Conservation (phyloP, 2,329 filamentous ascomycete species). For the Penicillium italicum region DNA sequence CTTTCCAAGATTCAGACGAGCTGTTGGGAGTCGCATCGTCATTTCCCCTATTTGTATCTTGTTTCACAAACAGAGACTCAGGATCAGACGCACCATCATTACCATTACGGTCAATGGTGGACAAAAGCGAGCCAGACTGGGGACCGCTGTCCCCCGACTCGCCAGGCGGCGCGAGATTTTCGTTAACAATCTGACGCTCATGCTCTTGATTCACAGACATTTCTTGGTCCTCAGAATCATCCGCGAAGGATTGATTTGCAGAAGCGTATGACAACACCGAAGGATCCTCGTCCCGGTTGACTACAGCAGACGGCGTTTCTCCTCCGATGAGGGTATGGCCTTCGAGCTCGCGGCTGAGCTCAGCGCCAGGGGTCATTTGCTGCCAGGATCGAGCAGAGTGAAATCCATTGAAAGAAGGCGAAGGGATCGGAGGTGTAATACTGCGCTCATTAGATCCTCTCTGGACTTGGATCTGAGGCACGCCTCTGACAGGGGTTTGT, state of each 20-base stretch:
- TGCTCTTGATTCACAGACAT: background rate
- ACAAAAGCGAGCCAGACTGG: slow-evolving; percentile 16
- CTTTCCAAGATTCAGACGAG: slow-evolving; percentile 3
- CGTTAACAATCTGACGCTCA: slow-evolving; percentile 17
- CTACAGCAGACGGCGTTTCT: slow-evolving; percentile 5
- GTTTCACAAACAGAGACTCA: background rate
- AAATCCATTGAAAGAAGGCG: slow-evolving; percentile 23
- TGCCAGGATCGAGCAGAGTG: slow-evolving; percentile 23
- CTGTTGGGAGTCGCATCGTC: background rate
- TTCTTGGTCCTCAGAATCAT: slow-evolving; percentile 4
- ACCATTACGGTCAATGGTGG: slow-evolving; percentile 7
- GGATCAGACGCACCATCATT: background rate
- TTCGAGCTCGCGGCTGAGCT: slow-evolving; percentile 13
- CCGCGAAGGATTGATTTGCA: slow-evolving; percentile 16
- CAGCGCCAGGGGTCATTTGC: slow-evolving; percentile 8
- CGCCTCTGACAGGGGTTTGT: slow-evolving; percentile 11
- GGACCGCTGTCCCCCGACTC: slow-evolving; percentile 6
- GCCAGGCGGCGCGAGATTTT: background rate
- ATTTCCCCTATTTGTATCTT: background rate
- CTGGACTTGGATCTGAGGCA: slow-evolving; percentile 8
- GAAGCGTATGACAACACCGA: slow-evolving; percentile 19
- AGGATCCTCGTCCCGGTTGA: slow-evolving; percentile 13
- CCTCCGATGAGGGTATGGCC: slow-evolving; percentile 23
- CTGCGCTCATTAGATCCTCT: slow-evolving; percentile 15
- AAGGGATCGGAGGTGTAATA: slow-evolving; percentile 16